A percentile compares a stretch with the other conserved stretches of the same genome.
These are phyloP conservation scores for Diaporthe aspalathi DNA, from an alignment of 2,329 filamentous ascomycete genomes.

Conservation along the genomic window DNA sequence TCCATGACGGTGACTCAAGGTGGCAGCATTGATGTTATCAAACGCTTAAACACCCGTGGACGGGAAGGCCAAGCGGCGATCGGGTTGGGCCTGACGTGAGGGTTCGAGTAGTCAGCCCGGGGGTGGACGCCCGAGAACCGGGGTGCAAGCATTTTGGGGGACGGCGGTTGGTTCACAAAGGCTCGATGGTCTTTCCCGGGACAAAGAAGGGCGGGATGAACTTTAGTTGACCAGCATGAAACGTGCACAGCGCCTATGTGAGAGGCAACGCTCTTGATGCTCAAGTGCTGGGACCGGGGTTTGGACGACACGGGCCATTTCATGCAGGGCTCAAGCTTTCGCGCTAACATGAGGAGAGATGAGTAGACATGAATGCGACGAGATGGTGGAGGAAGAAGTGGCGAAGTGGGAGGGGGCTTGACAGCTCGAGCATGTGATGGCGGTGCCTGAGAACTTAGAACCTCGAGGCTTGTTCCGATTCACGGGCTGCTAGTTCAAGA, in stretches of 20 bases:
- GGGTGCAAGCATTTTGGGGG: too few relatives aligned
- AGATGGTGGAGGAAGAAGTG: neutral
- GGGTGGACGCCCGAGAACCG: neutral
- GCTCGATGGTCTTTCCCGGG: conserved; percentile 24
- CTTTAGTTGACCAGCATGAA: conserved; percentile 29
- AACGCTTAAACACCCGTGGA: conserved; percentile 15
- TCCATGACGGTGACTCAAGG: neutral
- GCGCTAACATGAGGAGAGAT: neutral
- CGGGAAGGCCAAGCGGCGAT: neutral
- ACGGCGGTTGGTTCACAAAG: too few relatives aligned
- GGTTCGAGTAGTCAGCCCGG: neutral
- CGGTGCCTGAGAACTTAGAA: conserved; percentile 3
- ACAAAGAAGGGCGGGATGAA: conserved; percentile 21
- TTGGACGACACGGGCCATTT: conserved; percentile 5
- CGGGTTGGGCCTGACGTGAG: conserved; percentile 2
- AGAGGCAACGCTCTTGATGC: conserved; percentile 1
- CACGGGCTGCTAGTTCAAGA: conserved; percentile 4
- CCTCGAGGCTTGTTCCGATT: conserved; percentile 4
- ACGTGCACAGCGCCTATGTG: neutral
- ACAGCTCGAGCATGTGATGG: neutral
- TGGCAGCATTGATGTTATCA: conserved; percentile 23
- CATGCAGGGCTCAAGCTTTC: neutral
- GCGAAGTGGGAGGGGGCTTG: neutral
- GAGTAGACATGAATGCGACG: neutral
- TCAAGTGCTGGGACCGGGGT: conserved; percentile 9